A percentile compares a stretch with the other conserved stretches of the same genome.
These are phyloP conservation scores for Scutellaria galericulata DNA, from an alignment of 257 asterid species.

Conservation along the genomic window DNA sequence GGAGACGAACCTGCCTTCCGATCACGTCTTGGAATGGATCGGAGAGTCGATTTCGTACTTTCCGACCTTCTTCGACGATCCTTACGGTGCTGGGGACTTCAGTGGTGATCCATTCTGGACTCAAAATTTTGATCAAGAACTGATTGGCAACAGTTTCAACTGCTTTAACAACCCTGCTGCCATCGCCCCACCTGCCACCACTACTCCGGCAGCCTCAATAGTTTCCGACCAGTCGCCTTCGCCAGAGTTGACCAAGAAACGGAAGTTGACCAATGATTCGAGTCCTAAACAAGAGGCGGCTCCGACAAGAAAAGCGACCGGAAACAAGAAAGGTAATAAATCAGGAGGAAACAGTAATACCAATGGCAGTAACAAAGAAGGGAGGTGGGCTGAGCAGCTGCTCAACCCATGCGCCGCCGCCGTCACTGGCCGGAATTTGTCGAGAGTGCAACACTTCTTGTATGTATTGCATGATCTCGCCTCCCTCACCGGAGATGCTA, in stretches of 20 bases:
- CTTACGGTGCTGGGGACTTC: slow-evolving; percentile 57
- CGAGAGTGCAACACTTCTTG: slow-evolving; percentile 75
- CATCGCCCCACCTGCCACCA: slow-evolving; percentile 23
- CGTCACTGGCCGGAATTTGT: slow-evolving; percentile 56
- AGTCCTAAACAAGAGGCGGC: slow-evolving; percentile 34
- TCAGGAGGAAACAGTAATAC: slow-evolving; percentile 35
- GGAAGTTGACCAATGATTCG: slow-evolving; percentile 52
- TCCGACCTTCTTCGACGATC: slow-evolving; percentile 66
- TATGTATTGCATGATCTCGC: slow-evolving; percentile 74
- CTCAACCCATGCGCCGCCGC: slow-evolving; percentile 93
- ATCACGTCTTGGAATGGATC: slow-evolving; percentile 62
- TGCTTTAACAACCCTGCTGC: slow-evolving; percentile 43
- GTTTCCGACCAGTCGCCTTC: slow-evolving; percentile 40
- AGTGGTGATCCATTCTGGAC: slow-evolving; percentile 63
- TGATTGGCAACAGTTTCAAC: slow-evolving; percentile 40
- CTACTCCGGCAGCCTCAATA: slow-evolving; percentile 39
- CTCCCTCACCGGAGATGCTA: slow-evolving; percentile 73
- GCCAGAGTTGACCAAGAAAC: slow-evolving; percentile 52
- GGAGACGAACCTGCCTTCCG: slow-evolving; percentile 54
- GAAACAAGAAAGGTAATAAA: slow-evolving; percentile 47
- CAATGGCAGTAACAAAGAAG: slow-evolving; percentile 58
- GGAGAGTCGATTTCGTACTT: slow-evolving; percentile 58
- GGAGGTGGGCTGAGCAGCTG: slow-evolving; percentile 91
- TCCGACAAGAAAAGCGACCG: slow-evolving; percentile 37
- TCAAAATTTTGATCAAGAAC: slow-evolving; percentile 52